Base-by-base conservation (phyloP, 179 eudicot species). In the Heliamphora pulchella region DNA sequence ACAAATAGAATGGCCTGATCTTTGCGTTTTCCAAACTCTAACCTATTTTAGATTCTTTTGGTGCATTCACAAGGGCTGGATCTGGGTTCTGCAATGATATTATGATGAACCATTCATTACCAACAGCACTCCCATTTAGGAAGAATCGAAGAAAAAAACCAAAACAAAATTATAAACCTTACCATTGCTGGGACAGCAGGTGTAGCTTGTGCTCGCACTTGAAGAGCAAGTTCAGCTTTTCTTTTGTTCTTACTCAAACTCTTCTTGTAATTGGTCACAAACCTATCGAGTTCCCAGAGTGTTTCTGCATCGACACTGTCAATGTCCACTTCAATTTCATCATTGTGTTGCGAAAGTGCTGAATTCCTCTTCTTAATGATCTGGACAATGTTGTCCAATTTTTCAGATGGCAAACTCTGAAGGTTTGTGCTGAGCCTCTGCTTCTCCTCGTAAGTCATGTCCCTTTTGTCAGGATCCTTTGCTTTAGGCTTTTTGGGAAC, bases 221-320 rank as follows among this genome's bases (percentile, higher is more conserved):
- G 86, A 39, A 66, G 53, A 22, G 86, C 88, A 78, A 90, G 79
- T 82, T 92, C 91, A 65, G 91, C 95, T 75, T 89, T 92, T 61
- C 93, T 88, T 87, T 83, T 89, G 77, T 84, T 77, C 89, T 94
- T 94, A 84, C 96, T 92, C 69, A 86, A 85, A 83, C 84, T 84
- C 87, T 94, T 94, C 87, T 90, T 92, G 86, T 86, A 91, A 86
- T 94, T 91, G 41, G 90, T 88, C 15, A 92, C 97, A 79, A 90
- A 92, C 77, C 98, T 87, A 84, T 92, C 98, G 59, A 94, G 94
- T 73, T 94, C 98, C 98, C 98, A 94, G 1, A 94, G 89, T 3
- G 98, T 94, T 84, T 94, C 97, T 5, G 89, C 85, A 86, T 94
- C 98, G 75, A 94, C 91, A 47, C 88, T 89, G 81, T 92, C 97